Evolutionary conservation across 176 grass and related monocot species (phyloP), one percentile per base, ranked within the genome.

Genomic region (Coix lacrymajobi): DNA sequence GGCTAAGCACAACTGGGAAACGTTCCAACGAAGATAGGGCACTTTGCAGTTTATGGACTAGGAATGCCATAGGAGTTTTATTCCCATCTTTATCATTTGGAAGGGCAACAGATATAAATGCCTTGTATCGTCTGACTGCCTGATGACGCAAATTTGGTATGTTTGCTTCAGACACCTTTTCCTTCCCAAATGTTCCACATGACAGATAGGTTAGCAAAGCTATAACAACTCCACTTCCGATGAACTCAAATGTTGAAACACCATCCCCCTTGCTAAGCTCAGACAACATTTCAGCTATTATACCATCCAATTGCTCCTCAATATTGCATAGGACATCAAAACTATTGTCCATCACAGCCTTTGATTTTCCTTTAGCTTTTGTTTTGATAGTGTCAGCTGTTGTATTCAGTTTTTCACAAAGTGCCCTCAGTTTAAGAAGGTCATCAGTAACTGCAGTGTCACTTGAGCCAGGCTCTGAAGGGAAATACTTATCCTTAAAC

Each of bases 161-260:
- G 51, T 85, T 88, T 79, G 70, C 71, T 81, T 94, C 92, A 13
- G 89, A 83, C 37, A 94, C 69, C 76, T 84, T 97, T 33, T 92
- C 91, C 66, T 41, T 94, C 38, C 80, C 91, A 87, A 92, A 97
- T 62, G 89, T 90, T 57, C 91, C 94, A 81, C 92, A 94, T 39
- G 94, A 90, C 62, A 97, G 84, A 85, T 97, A 97, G 49, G 86
- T 84, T 56, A 97, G 75, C 60, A 97, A 80, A 33, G 94, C 84
- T 60, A 83, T 61, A 44, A 94, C 75, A 63, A 89, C 87, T 76
- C 91, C 94, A 76, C 94, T 97, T 20, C 94, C 85, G 75, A 97
- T 97, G 64, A 97, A 97, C 71, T 97, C 94, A 83, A 97, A 97
- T 22, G 94, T 97, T 30, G 94, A 97, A 51, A 97, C 94, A 52